Base-by-base conservation (phyloP, 2,329 filamentous ascomycete genomes). In the Aphanoascus verrucosus region DNA sequence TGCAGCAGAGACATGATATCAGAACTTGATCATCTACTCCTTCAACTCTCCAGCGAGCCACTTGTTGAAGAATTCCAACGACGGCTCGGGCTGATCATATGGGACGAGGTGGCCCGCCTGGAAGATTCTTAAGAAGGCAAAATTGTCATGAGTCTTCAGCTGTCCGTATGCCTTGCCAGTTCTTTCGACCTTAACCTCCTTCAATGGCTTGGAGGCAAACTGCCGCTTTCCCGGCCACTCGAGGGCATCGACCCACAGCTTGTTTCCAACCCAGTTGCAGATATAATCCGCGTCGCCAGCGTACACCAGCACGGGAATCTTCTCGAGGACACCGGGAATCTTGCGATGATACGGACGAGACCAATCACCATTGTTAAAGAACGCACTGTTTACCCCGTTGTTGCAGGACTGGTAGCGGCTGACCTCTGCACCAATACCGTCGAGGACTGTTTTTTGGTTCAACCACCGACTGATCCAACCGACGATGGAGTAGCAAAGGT, bases 201-300 rank as follows among this genome's bases (percentile, higher is more conserved):
- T 78, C 60, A 97, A 82, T 60, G 85, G 80, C 73, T 86, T 71
- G 61, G 85, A 71, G 63, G 83, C 8, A 37, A 55, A 57, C 38
- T 53, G 11, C 14, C 38, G 14, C 17, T 47, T 49, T 17, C 55
- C 55, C 8, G 49, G 49, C 55, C 55, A 57, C 3, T 50, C 32
- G 11, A 57, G 71, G 54, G 85, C 84, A 59, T 82, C 78, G 67
- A 85, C 84, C 93, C 93, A 98, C 56, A 88, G 90, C 72, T 88
- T 84, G 81, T 98, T 98, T 63, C 93, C 93, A 59, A 97, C 86
- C 90, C 91, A 96, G 82, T 96, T 96, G 85, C 88, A 81, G 71
- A 93, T 93, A 73, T 84, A 91, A 72, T 91, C 87, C 52, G 86
- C 56, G 82, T 85, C 69, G 94, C 85, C 56, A 87, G 86, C 93